These are phyloP conservation scores for Lagenaria siceraria DNA, from an alignment of 306 rosid species.

Conservation along the genomic window DNA sequence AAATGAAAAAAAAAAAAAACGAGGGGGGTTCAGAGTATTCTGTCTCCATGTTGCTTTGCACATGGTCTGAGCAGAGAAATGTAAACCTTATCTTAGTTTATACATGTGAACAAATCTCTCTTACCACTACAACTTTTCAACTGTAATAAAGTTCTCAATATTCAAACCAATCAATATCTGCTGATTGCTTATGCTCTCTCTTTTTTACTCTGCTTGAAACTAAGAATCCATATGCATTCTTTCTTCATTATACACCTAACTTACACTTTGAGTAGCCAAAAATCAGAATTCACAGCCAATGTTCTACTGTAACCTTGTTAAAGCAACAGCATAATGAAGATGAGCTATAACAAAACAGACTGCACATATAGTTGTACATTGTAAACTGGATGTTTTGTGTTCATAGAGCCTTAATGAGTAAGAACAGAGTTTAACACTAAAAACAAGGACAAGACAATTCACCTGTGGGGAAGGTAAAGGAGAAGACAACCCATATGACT, in stretches of 20 bases:
- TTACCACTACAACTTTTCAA: background rate
- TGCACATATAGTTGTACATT: background rate
- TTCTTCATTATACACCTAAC: background rate
- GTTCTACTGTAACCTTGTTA: background rate
- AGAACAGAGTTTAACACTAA: background rate
- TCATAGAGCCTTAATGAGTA: background rate
- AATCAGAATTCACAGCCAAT: background rate
- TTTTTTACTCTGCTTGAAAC: background rate
- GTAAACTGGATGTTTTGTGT: background rate
- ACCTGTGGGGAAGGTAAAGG: background rate
- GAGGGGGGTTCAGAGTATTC: slow-evolving; percentile 1
- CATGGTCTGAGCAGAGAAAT: slow-evolving; percentile 33
- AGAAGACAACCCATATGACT: slow-evolving; percentile 49
- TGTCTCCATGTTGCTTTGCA: slow-evolving; percentile 41
- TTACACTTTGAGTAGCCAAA: background rate
- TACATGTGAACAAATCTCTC: slow-evolving; percentile 13
- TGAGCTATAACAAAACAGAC: background rate
- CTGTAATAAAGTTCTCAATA: background rate
- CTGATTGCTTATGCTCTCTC: background rate
- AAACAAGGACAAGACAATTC: background rate
- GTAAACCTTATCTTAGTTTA: slow-evolving; percentile 21
- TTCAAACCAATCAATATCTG: background rate
- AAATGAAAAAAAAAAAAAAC: background rate
- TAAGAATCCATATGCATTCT: background rate
- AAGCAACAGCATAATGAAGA: background rate